Base-by-base conservation (phyloP, 192 early-diverging fungal species). In the Backusella parvicylindrica region DNA sequence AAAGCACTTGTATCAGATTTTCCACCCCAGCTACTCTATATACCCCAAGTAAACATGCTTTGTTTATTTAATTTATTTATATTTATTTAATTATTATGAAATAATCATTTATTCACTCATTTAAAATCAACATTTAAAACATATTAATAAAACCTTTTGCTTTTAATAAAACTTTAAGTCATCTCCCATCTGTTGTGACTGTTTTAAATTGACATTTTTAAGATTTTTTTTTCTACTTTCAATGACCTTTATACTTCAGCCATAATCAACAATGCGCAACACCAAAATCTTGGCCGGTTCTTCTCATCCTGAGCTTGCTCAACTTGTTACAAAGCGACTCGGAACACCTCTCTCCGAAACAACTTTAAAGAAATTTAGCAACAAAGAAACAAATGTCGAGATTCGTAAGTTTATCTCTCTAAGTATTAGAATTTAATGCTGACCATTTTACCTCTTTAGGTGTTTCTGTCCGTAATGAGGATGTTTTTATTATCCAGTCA, bases 401-500 rank as follows among this genome's bases (percentile, higher is more conserved):
- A 89, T 98, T 73, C 82, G 86, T 89, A 82, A 76, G 72, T 65
- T 12, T n/a, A 2, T 18, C 13, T 35, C 2, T 66, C 21, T 32
- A 12, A 40, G 56, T 26, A 35, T 26, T 38, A 38, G 8, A 40
- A 1, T 3, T 16, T 33, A 13, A 5, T 31, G 8, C 64, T 66
- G 7, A 66, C 64, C 33, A 33, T 21, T 43, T 72, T 21, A 12
- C 9, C 23, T 18, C 18, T 7, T 95, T 95, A 75, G 96, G 95
- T 73, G 94, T 95, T 82, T 96, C 95, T 36, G 96, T 99, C 21
- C 96, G 97, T 79, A 95, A 98, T 70, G 94, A 99, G 83, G 96
- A 98, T 77, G 96, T 99, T 40, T 99, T 92, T 84, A 95, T 99
- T 81, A 92, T 99, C 78, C 98, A 99, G 83, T 95, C 94, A 31